These are phyloP conservation scores for Discostella pseudostelligera DNA, from an alignment of 108 stramenopile genomes.

Conservation along the genomic window DNA sequence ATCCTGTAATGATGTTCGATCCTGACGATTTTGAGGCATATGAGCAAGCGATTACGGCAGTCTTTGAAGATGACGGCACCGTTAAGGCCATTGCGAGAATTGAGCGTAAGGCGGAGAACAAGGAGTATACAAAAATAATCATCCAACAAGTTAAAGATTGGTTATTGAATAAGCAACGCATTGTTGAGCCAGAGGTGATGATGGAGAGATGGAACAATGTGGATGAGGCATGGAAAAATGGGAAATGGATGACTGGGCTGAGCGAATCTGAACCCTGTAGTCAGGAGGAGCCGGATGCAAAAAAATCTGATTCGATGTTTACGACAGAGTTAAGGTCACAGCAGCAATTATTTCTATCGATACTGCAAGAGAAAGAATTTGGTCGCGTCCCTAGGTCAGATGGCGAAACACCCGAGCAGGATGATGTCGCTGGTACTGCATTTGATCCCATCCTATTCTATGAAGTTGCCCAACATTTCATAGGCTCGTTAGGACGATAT, in stretches of 20 bases:
- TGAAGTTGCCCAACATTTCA: conserved; percentile 10
- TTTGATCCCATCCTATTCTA: conserved; percentile 11
- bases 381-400: neutral
- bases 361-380: neutral
- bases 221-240: conserved; percentile 33
- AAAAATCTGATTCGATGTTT: conserved; percentile 6
- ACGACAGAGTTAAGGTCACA: conserved; percentile 25
- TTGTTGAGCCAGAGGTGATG: conserved; percentile 26
- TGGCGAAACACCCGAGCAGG: neutral
- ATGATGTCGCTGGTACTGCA: neutral
- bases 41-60: conserved; percentile 23
- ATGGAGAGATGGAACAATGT: conserved; percentile 23
- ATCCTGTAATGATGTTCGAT: conserved; percentile 26
- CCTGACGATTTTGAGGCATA: conserved; percentile 34
- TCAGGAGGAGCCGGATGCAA: neutral
- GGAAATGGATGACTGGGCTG: conserved; percentile 17
- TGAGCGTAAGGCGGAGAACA: conserved; percentile 1
- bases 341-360: conserved; percentile 22
- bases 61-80: conserved; percentile 18
- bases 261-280: neutral
- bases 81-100: conserved; percentile 17
- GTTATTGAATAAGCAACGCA: conserved; percentile 29
- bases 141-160: conserved; percentile 21
- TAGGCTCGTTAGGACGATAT: conserved; percentile 22
- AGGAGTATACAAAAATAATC: neutral